Evolutionary conservation across 345 rosid genomes (phyloP).

Genomic region (Murraya koenigii): DNA sequence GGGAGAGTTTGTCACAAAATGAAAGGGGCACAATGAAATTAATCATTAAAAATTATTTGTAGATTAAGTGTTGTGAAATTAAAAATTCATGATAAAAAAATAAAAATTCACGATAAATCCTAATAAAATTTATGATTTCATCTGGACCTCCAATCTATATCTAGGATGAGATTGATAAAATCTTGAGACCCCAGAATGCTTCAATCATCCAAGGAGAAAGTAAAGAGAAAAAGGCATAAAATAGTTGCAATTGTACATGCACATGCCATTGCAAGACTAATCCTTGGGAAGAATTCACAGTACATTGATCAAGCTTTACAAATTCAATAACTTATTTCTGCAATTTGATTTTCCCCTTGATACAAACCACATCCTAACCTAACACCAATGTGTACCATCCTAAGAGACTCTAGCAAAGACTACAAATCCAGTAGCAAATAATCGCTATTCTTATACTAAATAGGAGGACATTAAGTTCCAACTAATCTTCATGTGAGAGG

Average conservation of each 20-base stretch:
- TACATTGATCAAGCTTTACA: background rate
- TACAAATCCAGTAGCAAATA: background rate
- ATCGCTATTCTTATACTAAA: conserved; percentile 39
- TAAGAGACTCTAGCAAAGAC: no score
- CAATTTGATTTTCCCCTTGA: no score
- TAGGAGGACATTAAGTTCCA: conserved; percentile 95
- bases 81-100: no score
- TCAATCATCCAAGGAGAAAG: background rate
- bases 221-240: background rate
- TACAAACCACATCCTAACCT: background rate
- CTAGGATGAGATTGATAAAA: no score
- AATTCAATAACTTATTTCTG: background rate
- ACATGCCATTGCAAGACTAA: background rate
- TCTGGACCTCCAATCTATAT: no score
- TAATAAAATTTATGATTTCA: no score
- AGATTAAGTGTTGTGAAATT: background rate
- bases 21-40: no score
- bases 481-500: conserved; percentile 87
- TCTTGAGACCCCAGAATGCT: no score
- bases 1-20: no score
- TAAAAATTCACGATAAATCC: background rate
- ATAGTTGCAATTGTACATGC: background rate
- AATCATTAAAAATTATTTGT: background rate
- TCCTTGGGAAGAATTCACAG: background rate
- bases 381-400: background rate